Evolutionary conservation across 75 land plant species (phyloP), one percentile per base, ranked within the genome.

Genomic region (Pinus albicaulis): DNA sequence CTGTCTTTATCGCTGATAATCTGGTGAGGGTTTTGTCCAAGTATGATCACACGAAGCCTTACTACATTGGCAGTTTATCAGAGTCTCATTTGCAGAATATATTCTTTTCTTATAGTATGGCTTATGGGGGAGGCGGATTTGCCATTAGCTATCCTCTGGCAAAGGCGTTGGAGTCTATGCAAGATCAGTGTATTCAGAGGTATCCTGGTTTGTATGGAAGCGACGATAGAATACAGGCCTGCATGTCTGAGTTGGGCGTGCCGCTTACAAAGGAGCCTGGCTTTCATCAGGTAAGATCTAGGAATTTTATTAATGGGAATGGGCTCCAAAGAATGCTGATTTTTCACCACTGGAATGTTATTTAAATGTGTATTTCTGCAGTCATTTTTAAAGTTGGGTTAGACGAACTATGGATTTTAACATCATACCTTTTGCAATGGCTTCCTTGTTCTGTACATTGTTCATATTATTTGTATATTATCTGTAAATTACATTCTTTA

Each of bases 121-220:
- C 93, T 14, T 92, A 81, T 77, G 94, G 94, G 66, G 94, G 94
- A 24, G 94, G 94, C 3, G 92, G 94, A 7, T 90, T 92, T 80
- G 93, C 93, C 57, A 86, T 91, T 55, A 91, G 93, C 72, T 80
- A 79, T 59, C 83, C 91, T 12, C 64, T 92, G 55, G 93, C 95
- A 23, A 76, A 56, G 44, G 87, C 83, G 4, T 81, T 92, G 15
- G 77, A 72, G 20, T 55, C 61, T 28, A 91, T 88, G 87, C 95
- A 92, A 76, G 94, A 92, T 59, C 52, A 79, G 28, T 91, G 93
- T 72, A 80, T 91, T n/a, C 82, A 81, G 73, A 73, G 93, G 56
- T 91, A 89, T 70, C 96, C 96, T 0, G 81, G 77, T 26, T 66
- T 93, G 38, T 91, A 89, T 75, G 96, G 94, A 70, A 91, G 94